A percentile compares a stretch with the other conserved stretches of the same genome.
These are phyloP conservation scores for Claviceps africana DNA, from an alignment of 2,329 filamentous ascomycete species.

Conservation along the genomic window DNA sequence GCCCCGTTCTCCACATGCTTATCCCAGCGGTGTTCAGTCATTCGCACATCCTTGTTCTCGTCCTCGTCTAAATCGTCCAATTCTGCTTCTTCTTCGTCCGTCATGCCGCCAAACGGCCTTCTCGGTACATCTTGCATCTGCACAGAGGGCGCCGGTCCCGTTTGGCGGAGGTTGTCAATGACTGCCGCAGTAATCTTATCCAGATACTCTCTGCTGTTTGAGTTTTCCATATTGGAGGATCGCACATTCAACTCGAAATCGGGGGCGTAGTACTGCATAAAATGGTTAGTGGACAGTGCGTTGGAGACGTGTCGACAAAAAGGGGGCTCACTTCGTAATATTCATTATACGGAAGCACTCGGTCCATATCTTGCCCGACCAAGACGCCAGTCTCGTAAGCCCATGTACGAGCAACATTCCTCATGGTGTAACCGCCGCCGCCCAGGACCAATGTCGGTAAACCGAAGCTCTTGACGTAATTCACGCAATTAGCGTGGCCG, in stretches of 20 bases:
- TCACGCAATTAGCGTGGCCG: slow-evolving; percentile 87
- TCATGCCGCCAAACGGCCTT: slow-evolving; percentile 46
- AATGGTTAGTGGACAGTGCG: slow-evolving; percentile 10
- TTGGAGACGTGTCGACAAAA: not conserved
- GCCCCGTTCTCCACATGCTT: slow-evolving; percentile 61
- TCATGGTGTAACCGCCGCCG: slow-evolving; percentile 91
- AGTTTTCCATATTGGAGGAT: slow-evolving; percentile 79
- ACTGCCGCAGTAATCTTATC: slow-evolving; percentile 70
- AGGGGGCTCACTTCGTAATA: slow-evolving; percentile 57
- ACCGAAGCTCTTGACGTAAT: slow-evolving; percentile 74
- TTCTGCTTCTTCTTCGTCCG: slow-evolving; percentile 53
- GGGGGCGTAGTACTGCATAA: slow-evolving; percentile 68
- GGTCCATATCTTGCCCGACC: slow-evolving; percentile 67
- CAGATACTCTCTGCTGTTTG: slow-evolving; percentile 70
- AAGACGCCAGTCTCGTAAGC: slow-evolving; percentile 89
- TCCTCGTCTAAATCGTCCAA: slow-evolving; percentile 66
- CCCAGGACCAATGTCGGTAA: slow-evolving; percentile 85
- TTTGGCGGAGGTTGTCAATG: slow-evolving; percentile 74
- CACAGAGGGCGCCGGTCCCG: slow-evolving; percentile 75
- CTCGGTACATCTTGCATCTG: slow-evolving; percentile 71
- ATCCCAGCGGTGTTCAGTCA: slow-evolving; percentile 72
- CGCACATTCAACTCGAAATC: slow-evolving; percentile 86
- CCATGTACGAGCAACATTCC: slow-evolving; percentile 94
- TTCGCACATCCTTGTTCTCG: slow-evolving; percentile 68
- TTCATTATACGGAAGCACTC: slow-evolving; percentile 86